A percentile compares a stretch with the other conserved stretches of the same genome.
Evolutionary conservation across 108 stramenopile species (phyloP).

Genomic region (Cyclotella distinguenda): DNA sequence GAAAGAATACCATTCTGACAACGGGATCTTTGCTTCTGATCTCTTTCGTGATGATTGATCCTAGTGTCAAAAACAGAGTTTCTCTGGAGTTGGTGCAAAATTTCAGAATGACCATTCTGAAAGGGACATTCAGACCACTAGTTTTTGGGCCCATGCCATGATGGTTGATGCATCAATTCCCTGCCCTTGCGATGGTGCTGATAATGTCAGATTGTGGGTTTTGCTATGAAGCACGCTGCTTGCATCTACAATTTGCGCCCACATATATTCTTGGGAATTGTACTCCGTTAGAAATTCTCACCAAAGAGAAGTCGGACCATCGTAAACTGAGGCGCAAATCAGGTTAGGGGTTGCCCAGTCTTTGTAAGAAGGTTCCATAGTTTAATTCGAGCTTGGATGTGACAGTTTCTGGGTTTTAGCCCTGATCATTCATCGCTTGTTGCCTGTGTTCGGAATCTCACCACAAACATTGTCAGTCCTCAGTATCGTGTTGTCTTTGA

Average conservation of each 20-base stretch:
- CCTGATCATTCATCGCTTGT: conserved; percentile 26
- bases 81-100: conserved; percentile 9
- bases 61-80: conserved; percentile 15
- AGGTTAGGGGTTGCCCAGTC: conserved; percentile 44
- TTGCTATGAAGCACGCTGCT: conserved; percentile 44
- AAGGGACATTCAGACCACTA: not conserved
- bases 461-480: conserved; percentile 38
- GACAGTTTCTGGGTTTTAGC: conserved; percentile 35
- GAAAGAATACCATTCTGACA: conserved; percentile 45
- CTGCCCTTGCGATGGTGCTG: conserved; percentile 22
- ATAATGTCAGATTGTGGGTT: conserved; percentile 39
- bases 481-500: conserved; percentile 58
- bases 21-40: conserved; percentile 24
- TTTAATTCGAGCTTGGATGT: conserved; percentile 41
- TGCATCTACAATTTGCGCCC: conserved; percentile 43
- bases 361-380: conserved; percentile 49
- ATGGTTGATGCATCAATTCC: conserved; percentile 37
- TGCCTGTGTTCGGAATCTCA: conserved; percentile 25
- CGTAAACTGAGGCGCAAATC: conserved; percentile 7
- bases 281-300: conserved; percentile 28
- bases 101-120: not conserved
- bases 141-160: conserved; percentile 29
- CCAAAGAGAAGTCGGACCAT: not conserved
- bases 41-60: conserved; percentile 1
- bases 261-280: not conserved